Evolutionary conservation across 176 grass and related monocot genomes (phyloP).

Genomic region (Carex littledalei): DNA sequence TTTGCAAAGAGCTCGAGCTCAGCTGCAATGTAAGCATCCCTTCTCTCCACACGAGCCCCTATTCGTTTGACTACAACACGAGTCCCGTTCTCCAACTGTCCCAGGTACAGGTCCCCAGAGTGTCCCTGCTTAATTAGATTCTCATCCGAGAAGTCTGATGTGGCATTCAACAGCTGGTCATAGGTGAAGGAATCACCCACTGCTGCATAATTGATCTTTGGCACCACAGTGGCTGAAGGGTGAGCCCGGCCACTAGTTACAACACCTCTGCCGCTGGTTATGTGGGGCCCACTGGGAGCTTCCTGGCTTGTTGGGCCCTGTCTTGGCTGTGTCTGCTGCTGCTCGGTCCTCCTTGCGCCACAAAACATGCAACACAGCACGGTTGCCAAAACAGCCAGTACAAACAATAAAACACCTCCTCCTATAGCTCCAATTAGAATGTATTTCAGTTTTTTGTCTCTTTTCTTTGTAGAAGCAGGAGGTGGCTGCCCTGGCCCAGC

Average conservation of each 20-base stretch:
- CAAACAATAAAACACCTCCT: conserved; percentile 37
- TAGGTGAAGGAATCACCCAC: conserved; percentile 73
- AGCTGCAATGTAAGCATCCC: conserved; percentile 44
- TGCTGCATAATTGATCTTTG: conserved; percentile 30
- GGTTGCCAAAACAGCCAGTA: conserved; percentile 23
- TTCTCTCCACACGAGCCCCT: conserved; percentile 31
- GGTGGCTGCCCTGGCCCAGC: conserved; percentile 9
- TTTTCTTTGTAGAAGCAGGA: conserved; percentile 26
- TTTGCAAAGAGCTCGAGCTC: conserved; percentile 82
- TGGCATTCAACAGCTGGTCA: conserved; percentile 46
- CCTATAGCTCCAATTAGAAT: conserved; percentile 76
- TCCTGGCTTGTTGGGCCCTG: not conserved
- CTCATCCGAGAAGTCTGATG: conserved; percentile 45
- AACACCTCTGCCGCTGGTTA: conserved; percentile 28
- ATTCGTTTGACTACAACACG: conserved; percentile 70
- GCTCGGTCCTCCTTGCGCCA: conserved; percentile 13
- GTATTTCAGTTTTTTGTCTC: conserved; percentile 57
- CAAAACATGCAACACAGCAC: conserved; percentile 41
- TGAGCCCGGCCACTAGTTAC: conserved; percentile 28
- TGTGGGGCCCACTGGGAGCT: conserved; percentile 11
- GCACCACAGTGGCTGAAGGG: conserved; percentile 27
- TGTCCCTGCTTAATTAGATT: conserved; percentile 77
- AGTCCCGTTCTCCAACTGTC: conserved; percentile 49
- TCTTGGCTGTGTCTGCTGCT: conserved; percentile 19
- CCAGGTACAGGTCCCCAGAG: conserved; percentile 73